Evolutionary conservation across 805 yeast species (phyloP).

Genomic region (Pichia exigua): DNA sequence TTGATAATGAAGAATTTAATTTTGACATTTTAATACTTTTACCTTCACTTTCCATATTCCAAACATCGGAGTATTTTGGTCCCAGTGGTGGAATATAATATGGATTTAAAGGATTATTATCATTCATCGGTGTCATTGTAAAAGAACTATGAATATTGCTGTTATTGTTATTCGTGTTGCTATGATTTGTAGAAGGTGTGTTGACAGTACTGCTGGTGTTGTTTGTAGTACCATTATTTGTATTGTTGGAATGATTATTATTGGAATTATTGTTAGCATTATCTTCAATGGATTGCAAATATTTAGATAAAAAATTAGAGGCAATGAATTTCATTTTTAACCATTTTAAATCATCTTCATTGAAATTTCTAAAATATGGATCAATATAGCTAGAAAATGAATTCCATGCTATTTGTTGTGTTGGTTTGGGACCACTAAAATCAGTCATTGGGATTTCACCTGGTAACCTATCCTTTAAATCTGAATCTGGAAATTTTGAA

Average conservation of each 20-base stretch:
- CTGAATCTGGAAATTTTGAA: slow-evolving; percentile 78
- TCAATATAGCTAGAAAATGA: slow-evolving; percentile 84
- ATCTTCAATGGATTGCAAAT: slow-evolving; percentile 1
- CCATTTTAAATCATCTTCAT: slow-evolving; percentile 76
- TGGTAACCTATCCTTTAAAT: slow-evolving; percentile 68
- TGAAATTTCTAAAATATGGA: slow-evolving; percentile 68
- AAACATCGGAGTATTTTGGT: slow-evolving; percentile 67
- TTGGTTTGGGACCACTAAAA: slow-evolving; percentile 72
- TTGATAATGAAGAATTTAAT: slow-evolving; percentile 16
- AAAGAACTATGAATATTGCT: neutral
- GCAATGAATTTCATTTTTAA: slow-evolving; percentile 41
- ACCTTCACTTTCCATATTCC: slow-evolving; percentile 73
- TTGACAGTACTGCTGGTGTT: neutral
- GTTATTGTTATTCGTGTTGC: too few species aligned
- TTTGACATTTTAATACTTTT: slow-evolving; percentile 20
- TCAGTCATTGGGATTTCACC: slow-evolving; percentile 86
- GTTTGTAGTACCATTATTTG: too few species aligned
- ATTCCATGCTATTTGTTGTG: slow-evolving; percentile 86
- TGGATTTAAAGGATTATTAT: slow-evolving; percentile 35
- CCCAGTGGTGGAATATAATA: slow-evolving; percentile 82
- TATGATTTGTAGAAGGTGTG: too few species aligned
- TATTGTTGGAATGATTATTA: too few species aligned
- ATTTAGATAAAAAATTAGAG: neutral
- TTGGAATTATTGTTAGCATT: neutral
- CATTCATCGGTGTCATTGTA: neutral